Percentiles rank a stretch among this genome's conserved stretches.
Evolutionary conservation across 306 rosid genomes (phyloP).

Genomic region (Aeschynomene evenia): DNA sequence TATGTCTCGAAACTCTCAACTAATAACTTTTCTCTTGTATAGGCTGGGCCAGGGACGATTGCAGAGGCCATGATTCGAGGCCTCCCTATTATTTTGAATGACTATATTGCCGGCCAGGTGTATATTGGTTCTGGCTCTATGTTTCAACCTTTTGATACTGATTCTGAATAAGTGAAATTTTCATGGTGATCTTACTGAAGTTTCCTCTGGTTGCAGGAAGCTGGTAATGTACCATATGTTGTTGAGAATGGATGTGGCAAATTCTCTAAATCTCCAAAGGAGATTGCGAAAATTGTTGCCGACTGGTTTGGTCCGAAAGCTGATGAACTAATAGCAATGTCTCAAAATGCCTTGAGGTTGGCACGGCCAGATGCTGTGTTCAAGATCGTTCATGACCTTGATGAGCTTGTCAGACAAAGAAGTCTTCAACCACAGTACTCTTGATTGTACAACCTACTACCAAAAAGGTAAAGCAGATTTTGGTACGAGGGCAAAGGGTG

Average conservation of each 20-base stretch:
- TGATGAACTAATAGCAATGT: constrained; percentile 69
- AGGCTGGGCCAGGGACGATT: constrained; percentile 99
- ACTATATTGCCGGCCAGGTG: constrained; percentile 95
- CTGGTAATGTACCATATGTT: constrained; percentile 92
- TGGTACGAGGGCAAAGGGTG: not conserved
- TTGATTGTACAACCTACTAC: constrained; percentile 57
- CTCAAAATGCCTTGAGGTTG: constrained; percentile 77
- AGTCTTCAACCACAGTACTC: constrained; percentile 57
- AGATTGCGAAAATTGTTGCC: constrained; percentile 78
- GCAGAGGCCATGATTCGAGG: constrained; percentile 98
- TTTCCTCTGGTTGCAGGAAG: constrained; percentile 59
- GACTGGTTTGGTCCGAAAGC: constrained; percentile 96
- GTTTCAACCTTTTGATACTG: not conserved
- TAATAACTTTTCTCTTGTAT: not conserved
- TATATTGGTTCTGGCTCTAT: constrained; percentile 29
- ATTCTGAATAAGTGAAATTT: not conserved
- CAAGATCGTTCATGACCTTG: constrained; percentile 93
- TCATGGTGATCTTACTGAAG: not conserved
- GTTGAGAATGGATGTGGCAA: constrained; percentile 93
- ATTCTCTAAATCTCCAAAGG: constrained; percentile 79
- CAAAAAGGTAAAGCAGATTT: constrained; percentile 7
- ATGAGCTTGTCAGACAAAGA: constrained; percentile 83
- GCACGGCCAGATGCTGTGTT: constrained; percentile 90
- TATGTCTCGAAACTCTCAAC: not conserved
- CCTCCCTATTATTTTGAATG: constrained; percentile 82